These are phyloP conservation scores for Pseudotsuga menziesii DNA, from an alignment of 75 land plant species.

Conservation along the genomic window DNA sequence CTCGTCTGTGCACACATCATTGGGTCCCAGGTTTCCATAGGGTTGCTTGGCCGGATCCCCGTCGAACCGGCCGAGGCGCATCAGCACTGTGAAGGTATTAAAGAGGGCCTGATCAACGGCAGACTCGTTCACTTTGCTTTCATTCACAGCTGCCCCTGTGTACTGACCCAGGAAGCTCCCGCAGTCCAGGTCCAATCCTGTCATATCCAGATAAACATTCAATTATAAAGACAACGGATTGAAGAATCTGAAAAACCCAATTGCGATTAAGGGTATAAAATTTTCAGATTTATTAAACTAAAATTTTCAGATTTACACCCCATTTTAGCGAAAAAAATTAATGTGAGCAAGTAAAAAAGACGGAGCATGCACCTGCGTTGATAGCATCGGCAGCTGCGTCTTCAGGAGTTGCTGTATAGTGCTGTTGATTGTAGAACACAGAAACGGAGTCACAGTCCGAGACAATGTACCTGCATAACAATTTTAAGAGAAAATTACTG, in stretches of 20 bases:
- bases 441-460: constrained; percentile 97
- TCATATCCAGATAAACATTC: no score
- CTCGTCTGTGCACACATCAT: constrained; percentile 65
- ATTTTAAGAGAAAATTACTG: no score
- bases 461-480: constrained; percentile 62
- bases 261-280: no score
- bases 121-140: constrained; percentile 48
- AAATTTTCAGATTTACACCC: no score
- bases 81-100: constrained; percentile 58
- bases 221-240: no score
- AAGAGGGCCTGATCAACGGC: constrained; percentile 51
- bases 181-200: constrained; percentile 91
- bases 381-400: constrained; percentile 81
- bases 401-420: constrained; percentile 72
- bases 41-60: constrained; percentile 63
- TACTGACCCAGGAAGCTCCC: constrained; percentile 55
- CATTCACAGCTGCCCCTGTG: constrained; percentile 47
- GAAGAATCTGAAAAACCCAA: no score
- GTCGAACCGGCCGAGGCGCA: constrained; percentile 93
- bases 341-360: no score
- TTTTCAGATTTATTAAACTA: no score
- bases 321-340: no score
- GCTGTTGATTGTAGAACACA: constrained; percentile 53
- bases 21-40: constrained; percentile 64
- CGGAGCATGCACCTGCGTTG: constrained; percentile 55